Base-by-base conservation (phyloP, 2,329 filamentous ascomycete genomes). In the Claviceps monticola region DNA sequence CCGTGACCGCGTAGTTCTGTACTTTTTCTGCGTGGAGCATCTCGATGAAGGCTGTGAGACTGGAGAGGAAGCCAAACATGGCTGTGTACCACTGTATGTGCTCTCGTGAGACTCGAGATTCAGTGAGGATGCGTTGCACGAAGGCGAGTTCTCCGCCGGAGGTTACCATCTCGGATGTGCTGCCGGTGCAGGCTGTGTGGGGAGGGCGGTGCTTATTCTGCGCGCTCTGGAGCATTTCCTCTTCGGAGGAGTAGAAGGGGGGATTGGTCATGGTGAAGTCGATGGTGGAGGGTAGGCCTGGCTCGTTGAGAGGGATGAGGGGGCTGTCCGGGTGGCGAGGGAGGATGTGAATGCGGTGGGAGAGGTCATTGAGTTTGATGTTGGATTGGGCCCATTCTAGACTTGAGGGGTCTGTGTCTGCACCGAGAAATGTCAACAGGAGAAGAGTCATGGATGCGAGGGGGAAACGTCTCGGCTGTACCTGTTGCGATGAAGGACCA, bases 201-300 rank as follows among this genome's bases (percentile, higher is more conserved):
- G 90, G 85, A 0, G 81, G 81, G 0, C 75, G 74, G 3, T 74
- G 68, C 65, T 96, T 95, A 39, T 74, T 67, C 16, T 72, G 65
- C 0, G 86, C 84, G 1, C 83, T 84, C 4, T 71, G 68, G 3
- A 75, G 58, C 66, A 96, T 78, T 49, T 94, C 88, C 5, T 74
- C 67, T 3, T 76, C 69, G 0, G 86, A 89, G n/a, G 74, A 67
- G 70, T 96, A 97, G 69, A 98, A 98, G 0, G 93, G 93, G 0
- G 93, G 93, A 58, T 98, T 98, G 56, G 85, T 91, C 82, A 97
- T 94, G 53, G 80, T 82, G 64, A 97, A 96, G 62, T 91, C 83
- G 44, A 95, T 72, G 45, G 95, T 72, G 3, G 56, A 61, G 7
- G 69, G 63, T 4, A 78, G 62, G 21, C 64, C 66, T 1, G 82